Conservation (phyloP, 2,329 filamentous ascomycete genomes). For the Mycogone perniciosa region DNA sequence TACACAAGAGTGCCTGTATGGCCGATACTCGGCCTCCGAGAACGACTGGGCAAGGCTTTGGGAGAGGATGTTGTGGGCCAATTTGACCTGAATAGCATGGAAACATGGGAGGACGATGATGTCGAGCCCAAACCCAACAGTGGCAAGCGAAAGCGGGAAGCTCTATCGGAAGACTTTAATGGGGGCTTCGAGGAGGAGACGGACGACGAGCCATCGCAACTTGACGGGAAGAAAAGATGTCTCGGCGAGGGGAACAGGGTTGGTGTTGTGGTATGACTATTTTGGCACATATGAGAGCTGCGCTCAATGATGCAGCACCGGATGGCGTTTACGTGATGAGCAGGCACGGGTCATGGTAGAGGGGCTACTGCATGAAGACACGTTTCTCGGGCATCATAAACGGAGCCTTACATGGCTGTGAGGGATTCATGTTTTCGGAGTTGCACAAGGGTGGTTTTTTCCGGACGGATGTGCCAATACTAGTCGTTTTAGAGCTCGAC, state of each 20-base stretch:
- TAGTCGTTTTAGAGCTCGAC: too few relatives aligned
- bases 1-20: constrained; percentile 46
- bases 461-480: too few relatives aligned
- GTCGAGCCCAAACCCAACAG: constrained; percentile 14
- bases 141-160: constrained; percentile 30
- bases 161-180: constrained; percentile 33
- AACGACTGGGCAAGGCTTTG: constrained; percentile 48
- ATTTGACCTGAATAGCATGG: constrained; percentile 35
- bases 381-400: too few relatives aligned
- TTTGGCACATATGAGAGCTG: neutral
- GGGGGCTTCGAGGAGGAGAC: constrained; percentile 36
- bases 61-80: constrained; percentile 44
- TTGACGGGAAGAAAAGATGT: constrained; percentile 29
- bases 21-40: constrained; percentile 49
- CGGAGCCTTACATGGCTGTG: too few relatives aligned
- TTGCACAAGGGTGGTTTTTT: too few relatives aligned
- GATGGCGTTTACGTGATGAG: neutral
- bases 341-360: too few relatives aligned
- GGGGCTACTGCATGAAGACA: too few relatives aligned
- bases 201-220: constrained; percentile 24
- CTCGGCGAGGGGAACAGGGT: constrained; percentile 24
- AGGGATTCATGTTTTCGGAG: too few relatives aligned
- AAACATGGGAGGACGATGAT: constrained; percentile 40
- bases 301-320: neutral
- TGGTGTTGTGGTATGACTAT: constrained; percentile 25